Evolutionary conservation across 176 grass and related monocot species (phyloP).

Genomic region (Themeda triandra): DNA sequence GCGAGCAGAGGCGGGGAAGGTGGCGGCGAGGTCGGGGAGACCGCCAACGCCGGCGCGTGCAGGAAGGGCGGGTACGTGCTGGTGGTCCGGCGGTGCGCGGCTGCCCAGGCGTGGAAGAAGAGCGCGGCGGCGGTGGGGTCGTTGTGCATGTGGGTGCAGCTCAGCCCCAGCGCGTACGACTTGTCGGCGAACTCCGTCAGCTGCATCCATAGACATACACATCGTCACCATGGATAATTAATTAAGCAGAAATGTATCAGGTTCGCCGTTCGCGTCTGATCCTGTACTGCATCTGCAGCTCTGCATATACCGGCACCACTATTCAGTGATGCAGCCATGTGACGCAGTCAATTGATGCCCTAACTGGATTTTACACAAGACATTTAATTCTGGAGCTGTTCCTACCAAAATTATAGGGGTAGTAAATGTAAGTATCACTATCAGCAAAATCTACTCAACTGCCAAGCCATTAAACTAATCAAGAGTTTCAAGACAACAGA

Average conservation of each 20-base stretch:
- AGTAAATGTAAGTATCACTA: too few relatives aligned
- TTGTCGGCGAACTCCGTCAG: slow-evolving; percentile 83
- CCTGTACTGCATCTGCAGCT: neutral
- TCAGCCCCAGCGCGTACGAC: slow-evolving; percentile 63
- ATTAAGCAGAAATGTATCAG: neutral
- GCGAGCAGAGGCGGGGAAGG: slow-evolving; percentile 34
- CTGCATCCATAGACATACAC: slow-evolving; percentile 12
- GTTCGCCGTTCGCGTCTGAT: neutral
- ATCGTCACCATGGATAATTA: neutral
- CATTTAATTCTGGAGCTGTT: slow-evolving; percentile 2
- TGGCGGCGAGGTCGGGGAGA: neutral
- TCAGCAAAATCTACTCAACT: too few relatives aligned
- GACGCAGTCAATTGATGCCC: neutral
- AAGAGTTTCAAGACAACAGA: too few relatives aligned
- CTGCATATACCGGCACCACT: neutral
- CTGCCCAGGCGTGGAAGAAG: slow-evolving; percentile 69
- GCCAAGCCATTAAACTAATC: too few relatives aligned
- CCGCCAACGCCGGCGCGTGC: slow-evolving; percentile 50
- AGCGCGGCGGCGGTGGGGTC: slow-evolving; percentile 62
- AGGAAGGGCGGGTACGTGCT: slow-evolving; percentile 64
- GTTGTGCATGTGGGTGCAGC: slow-evolving; percentile 73
- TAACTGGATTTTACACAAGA: neutral
- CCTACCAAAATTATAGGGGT: too few relatives aligned
- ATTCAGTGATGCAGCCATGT: slow-evolving; percentile 20
- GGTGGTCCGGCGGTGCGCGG: slow-evolving; percentile 52